A percentile compares a stretch with the other conserved stretches of the same genome.
Evolutionary conservation across 164 flowering plant genomes (phyloP).

Genomic region (Aristolochia californica): DNA sequence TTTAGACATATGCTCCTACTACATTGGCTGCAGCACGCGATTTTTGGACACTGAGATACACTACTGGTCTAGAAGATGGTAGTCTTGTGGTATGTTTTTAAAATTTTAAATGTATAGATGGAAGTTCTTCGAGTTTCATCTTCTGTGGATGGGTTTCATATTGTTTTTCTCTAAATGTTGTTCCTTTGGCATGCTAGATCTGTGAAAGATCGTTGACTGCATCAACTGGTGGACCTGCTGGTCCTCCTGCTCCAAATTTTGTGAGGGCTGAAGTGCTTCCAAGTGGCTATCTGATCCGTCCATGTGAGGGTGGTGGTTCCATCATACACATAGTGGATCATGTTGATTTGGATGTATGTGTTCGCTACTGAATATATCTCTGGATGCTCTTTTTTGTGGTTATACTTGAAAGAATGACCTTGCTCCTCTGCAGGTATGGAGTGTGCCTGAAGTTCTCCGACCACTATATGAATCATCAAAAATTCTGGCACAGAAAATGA

Average conservation of each 20-base stretch:
- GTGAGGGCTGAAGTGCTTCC: conserved; percentile 71
- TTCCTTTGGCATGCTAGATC: conserved; percentile 27
- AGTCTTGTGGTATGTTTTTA: conserved; percentile 61
- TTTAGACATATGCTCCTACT: conserved; percentile 78
- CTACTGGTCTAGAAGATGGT: conserved; percentile 65
- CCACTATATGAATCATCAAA: conserved; percentile 76
- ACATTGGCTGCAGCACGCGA: conserved; percentile 85
- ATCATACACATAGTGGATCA: conserved; percentile 84
- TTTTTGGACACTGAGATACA: conserved; percentile 80
- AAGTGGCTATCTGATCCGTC: conserved; percentile 71
- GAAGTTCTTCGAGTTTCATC: neutral
- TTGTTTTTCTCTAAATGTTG: neutral
- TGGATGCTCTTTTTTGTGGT: neutral
- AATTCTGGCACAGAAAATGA: conserved; percentile 72
- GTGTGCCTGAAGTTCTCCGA: conserved; percentile 77
- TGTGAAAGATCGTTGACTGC: conserved; percentile 79
- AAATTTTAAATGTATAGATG: neutral
- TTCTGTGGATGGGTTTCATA: neutral
- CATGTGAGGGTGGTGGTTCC: conserved; percentile 89
- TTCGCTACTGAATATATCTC: neutral
- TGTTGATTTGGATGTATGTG: conserved; percentile 60
- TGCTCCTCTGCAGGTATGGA: conserved; percentile 28
- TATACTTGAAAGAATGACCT: neutral
- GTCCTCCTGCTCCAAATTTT: conserved; percentile 46
- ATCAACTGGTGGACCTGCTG: conserved; percentile 57